These are phyloP conservation scores for Uncinocarpus reesii DNA, from an alignment of 2,329 filamentous ascomycete species.

Conservation along the genomic window DNA sequence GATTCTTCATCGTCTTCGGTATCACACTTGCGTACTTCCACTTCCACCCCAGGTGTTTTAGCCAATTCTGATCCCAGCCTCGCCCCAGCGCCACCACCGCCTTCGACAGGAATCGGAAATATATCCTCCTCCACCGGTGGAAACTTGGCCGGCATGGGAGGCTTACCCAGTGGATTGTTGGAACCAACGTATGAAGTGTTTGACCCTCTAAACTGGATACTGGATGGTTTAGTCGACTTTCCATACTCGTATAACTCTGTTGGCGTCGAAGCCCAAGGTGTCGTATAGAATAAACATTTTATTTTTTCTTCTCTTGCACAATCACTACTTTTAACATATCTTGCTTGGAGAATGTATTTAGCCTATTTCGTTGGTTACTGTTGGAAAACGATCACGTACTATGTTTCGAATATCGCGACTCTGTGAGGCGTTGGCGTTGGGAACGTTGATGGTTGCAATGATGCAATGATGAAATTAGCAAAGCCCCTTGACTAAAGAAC, in stretches of 20 bases:
- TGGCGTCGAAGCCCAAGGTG: slow-evolving; percentile 36
- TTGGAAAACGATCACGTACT: too few relatives aligned
- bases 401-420: too few relatives aligned
- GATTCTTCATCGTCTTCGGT: slow-evolving; percentile 59
- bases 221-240: slow-evolving; percentile 75
- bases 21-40: slow-evolving; percentile 33
- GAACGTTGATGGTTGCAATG: too few relatives aligned
- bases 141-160: slow-evolving; percentile 18
- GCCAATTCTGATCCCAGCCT: slow-evolving; percentile 35
- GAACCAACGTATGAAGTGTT: slow-evolving; percentile 76
- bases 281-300: slow-evolving; percentile 22
- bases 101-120: slow-evolving; percentile 26
- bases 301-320: neutral
- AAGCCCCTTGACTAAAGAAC: too few relatives aligned
- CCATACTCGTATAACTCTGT: slow-evolving; percentile 57
- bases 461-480: too few relatives aligned
- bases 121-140: slow-evolving; percentile 15
- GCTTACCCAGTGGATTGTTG: slow-evolving; percentile 43
- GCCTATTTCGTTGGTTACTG: neutral
- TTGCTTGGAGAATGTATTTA: neutral
- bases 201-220: slow-evolving; percentile 85
- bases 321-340: neutral
- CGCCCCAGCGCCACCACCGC: slow-evolving; percentile 29
- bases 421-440: too few relatives aligned
- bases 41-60: slow-evolving; percentile 27